These are phyloP conservation scores for Penicillium macrosclerotiorum DNA, from an alignment of 495 filamentous ascomycete genomes.

Conservation along the genomic window DNA sequence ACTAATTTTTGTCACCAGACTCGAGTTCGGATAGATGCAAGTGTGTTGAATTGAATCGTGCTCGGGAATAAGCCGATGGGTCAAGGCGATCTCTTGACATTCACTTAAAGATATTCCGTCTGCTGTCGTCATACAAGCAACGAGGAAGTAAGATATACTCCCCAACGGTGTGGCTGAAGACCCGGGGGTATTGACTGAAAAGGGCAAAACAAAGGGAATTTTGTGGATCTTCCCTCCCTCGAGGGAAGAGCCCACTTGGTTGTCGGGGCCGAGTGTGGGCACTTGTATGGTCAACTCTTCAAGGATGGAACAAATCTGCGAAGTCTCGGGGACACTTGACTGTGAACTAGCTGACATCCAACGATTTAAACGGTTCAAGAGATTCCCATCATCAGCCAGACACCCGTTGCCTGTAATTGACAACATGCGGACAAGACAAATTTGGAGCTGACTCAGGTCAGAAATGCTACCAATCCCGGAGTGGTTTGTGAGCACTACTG, in stretches of 20 bases:
- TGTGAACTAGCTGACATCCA: not conserved
- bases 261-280: not conserved
- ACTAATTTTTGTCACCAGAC: constrained; percentile 3
- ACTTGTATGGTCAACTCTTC: constrained; percentile 3
- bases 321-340: not conserved
- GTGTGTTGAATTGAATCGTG: constrained; percentile 4
- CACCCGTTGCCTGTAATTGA: not conserved
- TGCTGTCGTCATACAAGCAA: constrained; percentile 1
- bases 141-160: constrained; percentile 7
- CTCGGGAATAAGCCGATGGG: constrained; percentile 5
- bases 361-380: not conserved
- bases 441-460: not conserved
- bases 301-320: constrained; percentile 3
- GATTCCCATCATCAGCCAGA: not conserved
- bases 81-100: constrained; percentile 6
- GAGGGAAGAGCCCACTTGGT: not conserved
- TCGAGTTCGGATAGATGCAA: constrained; percentile 9
- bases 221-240: constrained; percentile 1
- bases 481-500: not conserved
- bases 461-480: not conserved
- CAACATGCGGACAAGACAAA: constrained; percentile 6
- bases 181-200: constrained; percentile 2
- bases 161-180: constrained; percentile 6
- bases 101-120: not conserved
- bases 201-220: constrained; percentile 10